A percentile compares a stretch with the other conserved stretches of the same genome.
Evolutionary conservation across 2,329 filamentous ascomycete genomes (phyloP).

Genomic region (Lanzia echinophila): DNA sequence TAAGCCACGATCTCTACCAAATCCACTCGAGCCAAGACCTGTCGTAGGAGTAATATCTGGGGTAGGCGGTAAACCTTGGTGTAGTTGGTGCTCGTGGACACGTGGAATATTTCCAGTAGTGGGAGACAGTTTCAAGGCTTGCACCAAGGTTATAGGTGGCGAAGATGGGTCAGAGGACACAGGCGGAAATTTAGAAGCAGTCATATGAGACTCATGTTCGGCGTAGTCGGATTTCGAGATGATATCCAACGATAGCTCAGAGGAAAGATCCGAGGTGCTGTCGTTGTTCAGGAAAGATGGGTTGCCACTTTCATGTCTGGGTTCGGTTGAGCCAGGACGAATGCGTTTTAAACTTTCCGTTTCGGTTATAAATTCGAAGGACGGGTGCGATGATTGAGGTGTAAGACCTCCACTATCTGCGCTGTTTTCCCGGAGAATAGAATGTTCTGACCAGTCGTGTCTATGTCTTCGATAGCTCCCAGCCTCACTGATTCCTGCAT

Average conservation of each 20-base stretch:
- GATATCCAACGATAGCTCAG: conserved; percentile 52
- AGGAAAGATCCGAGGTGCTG: conserved; percentile 49
- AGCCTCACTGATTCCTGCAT: conserved; percentile 55
- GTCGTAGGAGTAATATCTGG: conserved; percentile 28
- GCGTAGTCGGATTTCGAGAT: conserved; percentile 30
- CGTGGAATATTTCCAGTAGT: conserved; percentile 33
- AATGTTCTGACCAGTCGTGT: conserved; percentile 48
- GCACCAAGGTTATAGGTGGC: conserved; percentile 42
- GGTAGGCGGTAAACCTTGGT: conserved; percentile 23
- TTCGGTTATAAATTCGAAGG: conserved; percentile 49
- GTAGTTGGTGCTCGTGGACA: conserved; percentile 28
- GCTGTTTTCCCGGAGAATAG: conserved; percentile 46
- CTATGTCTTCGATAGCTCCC: conserved; percentile 33
- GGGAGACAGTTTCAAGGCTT: conserved; percentile 41
- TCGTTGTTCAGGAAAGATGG: conserved; percentile 29
- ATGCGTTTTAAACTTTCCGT: conserved; percentile 41
- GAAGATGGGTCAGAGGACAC: conserved; percentile 34
- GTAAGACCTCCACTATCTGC: conserved; percentile 30
- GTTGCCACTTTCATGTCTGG: conserved; percentile 28
- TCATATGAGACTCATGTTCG: conserved; percentile 22
- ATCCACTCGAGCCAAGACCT: conserved; percentile 9
- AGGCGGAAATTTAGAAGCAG: conserved; percentile 32
- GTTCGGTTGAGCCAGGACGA: conserved; percentile 15
- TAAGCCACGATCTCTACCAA: conserved; percentile 16
- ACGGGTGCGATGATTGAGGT: conserved; percentile 34